These are phyloP conservation scores for Pleurotus tuber-regium DNA, from an alignment of 768 basidiomycete species.

Conservation along the genomic window DNA sequence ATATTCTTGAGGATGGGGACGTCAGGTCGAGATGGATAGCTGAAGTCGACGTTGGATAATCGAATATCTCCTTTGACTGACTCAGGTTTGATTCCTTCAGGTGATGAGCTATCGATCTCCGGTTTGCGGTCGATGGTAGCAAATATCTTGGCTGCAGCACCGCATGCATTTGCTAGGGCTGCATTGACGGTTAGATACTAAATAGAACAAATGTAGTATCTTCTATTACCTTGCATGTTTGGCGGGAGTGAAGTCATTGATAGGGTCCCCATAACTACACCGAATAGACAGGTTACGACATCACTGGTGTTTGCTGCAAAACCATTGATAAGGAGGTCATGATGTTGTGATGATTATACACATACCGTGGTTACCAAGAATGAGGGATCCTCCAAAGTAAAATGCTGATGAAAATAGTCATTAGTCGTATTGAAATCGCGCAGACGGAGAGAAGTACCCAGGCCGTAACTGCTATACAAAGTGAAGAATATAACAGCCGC, in stretches of 20 bases:
- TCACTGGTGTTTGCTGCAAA: slow-evolving; percentile 58
- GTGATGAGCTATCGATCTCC: slow-evolving; percentile 74
- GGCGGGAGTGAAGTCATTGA: slow-evolving; percentile 83
- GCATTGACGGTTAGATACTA: slow-evolving; percentile 8
- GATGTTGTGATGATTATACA: background rate
- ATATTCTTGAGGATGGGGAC: slow-evolving; percentile 79
- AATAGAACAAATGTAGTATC: background rate
- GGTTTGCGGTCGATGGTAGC: slow-evolving; percentile 87
- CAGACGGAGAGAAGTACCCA: slow-evolving; percentile 37
- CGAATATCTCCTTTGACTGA: slow-evolving; percentile 67
- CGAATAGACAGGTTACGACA: slow-evolving; percentile 81
- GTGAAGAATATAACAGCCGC: slow-evolving; percentile 84
- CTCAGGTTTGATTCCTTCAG: slow-evolving; percentile 66
- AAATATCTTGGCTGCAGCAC: slow-evolving; percentile 88
- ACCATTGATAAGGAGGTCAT: background rate
- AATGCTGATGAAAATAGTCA: slow-evolving; percentile 53
- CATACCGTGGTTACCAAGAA: slow-evolving; percentile 55
- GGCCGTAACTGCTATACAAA: slow-evolving; percentile 72
- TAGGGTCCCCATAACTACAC: slow-evolving; percentile 89
- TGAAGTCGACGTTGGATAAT: slow-evolving; percentile 74
- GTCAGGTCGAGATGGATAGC: slow-evolving; percentile 78
- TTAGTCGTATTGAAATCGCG: background rate
- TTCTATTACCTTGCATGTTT: slow-evolving; percentile 69
- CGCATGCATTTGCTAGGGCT: slow-evolving; percentile 77
- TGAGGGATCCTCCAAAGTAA: slow-evolving; percentile 84